Base-by-base conservation (phyloP, 2,329 filamentous ascomycete species). In the Alternaria triticina region DNA sequence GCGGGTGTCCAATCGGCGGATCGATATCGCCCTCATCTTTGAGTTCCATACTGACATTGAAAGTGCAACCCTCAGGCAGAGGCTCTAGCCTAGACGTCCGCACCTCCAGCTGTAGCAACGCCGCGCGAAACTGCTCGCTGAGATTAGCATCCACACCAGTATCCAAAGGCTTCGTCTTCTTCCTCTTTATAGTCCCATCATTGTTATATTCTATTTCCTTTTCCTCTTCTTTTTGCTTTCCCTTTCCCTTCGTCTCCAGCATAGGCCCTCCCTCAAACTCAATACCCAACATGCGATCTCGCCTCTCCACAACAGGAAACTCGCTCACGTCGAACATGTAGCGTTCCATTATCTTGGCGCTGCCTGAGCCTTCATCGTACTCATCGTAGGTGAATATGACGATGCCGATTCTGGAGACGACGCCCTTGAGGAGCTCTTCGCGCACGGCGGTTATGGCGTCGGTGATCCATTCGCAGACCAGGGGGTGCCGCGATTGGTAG, bases 401-500 rank as follows among this genome's bases (percentile, higher is more conserved):
- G 36, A 89, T 82, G 62, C 82, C 85, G 66, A 89, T 83, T 57
- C 82, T 82, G 28, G 85, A 82, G 36, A 89, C 85, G 59, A 81
- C 83, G 68, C 86, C 84, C 3, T 67, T 55, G 51, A 91, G 85
- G 36, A 97, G 85, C 81, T 96, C 91, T 4, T 83, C 84, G 63
- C 88, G 85, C 22, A 94, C 87, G 36, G 93, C 91, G 66, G 89
- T 83, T 45, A 96, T 87, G 69, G 94, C 93, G 77, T 96, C 91
- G 75, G 86, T 88, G 80, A 97, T 89, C 91, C 94, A 97, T 73
- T 88, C 83, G 84, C 93, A 96, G 68, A 97, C 91, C 71, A 88
- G 88, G 0, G 94, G 93, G 79, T 97, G 94, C 61, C 94, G 91
- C 64, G 89, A 95, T 78, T 97, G 94, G 72, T 91, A 90, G 49